Percentiles rank a stretch among this genome's conserved stretches.
Conservation (phyloP, 768 basidiomycete genomes). For the Psilocybe tampanensis region DNA sequence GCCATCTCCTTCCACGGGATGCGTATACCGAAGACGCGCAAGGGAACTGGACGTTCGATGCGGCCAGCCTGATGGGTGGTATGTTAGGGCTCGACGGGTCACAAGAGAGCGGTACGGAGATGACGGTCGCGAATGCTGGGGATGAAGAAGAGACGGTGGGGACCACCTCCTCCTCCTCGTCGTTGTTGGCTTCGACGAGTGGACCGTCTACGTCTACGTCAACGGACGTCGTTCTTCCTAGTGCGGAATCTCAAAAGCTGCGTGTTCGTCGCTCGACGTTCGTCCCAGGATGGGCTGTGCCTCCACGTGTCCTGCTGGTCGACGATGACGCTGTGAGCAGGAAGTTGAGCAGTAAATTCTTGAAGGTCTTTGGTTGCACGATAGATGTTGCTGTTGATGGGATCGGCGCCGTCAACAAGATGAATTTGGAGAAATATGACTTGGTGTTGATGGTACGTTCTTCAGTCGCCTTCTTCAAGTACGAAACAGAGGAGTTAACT, state of each 20-base stretch:
- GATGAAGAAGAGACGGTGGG: conserved; percentile 41
- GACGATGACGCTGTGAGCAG: conserved; percentile 95
- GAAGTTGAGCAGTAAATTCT: conserved; percentile 86
- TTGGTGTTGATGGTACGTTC: conserved; percentile 86
- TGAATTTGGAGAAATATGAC: conserved; percentile 96
- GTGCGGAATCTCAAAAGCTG: conserved; percentile 44
- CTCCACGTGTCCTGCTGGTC: conserved; percentile 88
- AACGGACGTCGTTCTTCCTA: conserved; percentile 15
- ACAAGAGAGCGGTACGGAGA: not conserved
- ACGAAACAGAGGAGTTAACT: not conserved
- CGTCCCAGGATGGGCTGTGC: conserved; percentile 89
- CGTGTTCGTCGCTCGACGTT: conserved; percentile 78
- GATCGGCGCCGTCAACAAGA: conserved; percentile 89
- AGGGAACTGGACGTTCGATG: conserved; percentile 65
- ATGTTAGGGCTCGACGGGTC: conserved; percentile 9
- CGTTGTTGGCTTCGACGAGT: too few relatives aligned
- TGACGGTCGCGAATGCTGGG: conserved; percentile 2
- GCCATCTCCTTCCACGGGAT: conserved; percentile 68
- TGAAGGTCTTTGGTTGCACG: conserved; percentile 94
- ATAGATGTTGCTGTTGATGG: conserved; percentile 96
- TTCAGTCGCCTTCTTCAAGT: conserved; percentile 12
- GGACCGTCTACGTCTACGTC: conserved; percentile 26
- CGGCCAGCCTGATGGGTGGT: conserved; percentile 32
- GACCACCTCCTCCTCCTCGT: conserved; percentile 38
- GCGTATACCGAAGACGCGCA: conserved; percentile 40